Percentiles rank a stretch among this genome's conserved stretches.
These are phyloP conservation scores for Farysia itapuensis DNA, from an alignment of 1,284 basidiomycete species.

Conservation along the genomic window DNA sequence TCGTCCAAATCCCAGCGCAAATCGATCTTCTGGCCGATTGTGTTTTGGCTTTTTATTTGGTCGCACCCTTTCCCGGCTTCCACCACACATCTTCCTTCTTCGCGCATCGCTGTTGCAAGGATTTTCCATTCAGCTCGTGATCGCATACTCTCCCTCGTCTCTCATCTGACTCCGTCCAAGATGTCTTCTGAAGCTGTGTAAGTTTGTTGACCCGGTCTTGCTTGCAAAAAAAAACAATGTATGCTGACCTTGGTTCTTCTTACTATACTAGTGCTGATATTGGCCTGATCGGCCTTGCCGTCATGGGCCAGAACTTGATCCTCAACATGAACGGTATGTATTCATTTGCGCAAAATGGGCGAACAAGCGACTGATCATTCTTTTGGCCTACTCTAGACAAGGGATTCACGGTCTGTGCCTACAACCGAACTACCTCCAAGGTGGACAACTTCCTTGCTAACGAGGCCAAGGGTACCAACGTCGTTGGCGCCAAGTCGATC, in stretches of 20 bases:
- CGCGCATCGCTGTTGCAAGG: constrained; percentile 20
- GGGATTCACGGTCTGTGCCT: constrained; percentile 93
- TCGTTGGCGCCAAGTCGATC: constrained; percentile 91
- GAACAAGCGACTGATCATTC: not conserved
- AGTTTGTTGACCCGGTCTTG: constrained; percentile 11
- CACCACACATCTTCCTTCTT: too few relatives aligned
- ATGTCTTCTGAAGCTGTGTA: constrained; percentile 48
- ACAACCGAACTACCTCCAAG: constrained; percentile 95
- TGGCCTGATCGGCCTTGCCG: constrained; percentile 59
- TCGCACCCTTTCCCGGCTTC: too few relatives aligned
- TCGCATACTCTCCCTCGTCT: constrained; percentile 26
- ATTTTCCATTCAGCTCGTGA: constrained; percentile 23
- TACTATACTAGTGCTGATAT: constrained; percentile 56
- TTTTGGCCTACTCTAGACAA: constrained; percentile 69
- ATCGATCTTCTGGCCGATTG: too few relatives aligned
- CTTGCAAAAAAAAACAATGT: not conserved
- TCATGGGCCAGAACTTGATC: constrained; percentile 60
- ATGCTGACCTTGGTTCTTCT: not conserved
- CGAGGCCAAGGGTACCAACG: constrained; percentile 98
- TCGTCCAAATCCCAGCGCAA: too few relatives aligned
- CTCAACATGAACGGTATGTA: constrained; percentile 60
- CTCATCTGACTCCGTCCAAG: constrained; percentile 24
- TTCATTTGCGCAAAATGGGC: not conserved
- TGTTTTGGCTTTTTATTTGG: too few relatives aligned
- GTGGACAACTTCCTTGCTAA: constrained; percentile 93